Evolutionary conservation across 805 yeast genomes (phyloP).

Genomic region (Candida takata): DNA sequence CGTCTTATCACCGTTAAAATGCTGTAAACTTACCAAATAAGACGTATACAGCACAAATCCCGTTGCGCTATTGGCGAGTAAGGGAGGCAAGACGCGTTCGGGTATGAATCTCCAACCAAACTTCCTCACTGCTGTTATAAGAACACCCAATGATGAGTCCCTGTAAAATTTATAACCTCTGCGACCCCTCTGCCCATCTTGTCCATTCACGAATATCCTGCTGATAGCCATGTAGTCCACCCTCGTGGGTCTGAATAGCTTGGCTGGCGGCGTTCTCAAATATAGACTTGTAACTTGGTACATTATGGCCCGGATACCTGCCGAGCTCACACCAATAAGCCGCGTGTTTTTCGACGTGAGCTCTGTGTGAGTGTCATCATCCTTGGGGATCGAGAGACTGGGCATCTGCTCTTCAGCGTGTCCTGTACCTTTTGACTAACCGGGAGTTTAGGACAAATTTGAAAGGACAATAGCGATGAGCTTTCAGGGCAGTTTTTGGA

Average conservation of each 20-base stretch:
- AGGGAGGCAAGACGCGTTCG: conserved; percentile 72
- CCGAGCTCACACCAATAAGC: conserved; percentile 73
- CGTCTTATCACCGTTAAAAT: conserved; percentile 22
- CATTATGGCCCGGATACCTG: conserved; percentile 80
- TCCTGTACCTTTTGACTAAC: too few relatives aligned
- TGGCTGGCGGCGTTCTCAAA: conserved; percentile 70
- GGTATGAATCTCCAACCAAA: conserved; percentile 89
- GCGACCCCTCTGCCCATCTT: conserved; percentile 27
- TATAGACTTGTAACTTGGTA: conserved; percentile 74
- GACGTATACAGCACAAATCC: conserved; percentile 83
- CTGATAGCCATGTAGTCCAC: conserved; percentile 78
- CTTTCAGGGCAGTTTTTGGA: too few relatives aligned
- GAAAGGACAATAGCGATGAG: too few relatives aligned
- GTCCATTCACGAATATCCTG: conserved; percentile 42
- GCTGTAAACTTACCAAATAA: conserved; percentile 52
- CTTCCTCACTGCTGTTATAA: conserved; percentile 59
- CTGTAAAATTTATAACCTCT: conserved; percentile 40
- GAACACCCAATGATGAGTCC: conserved; percentile 73
- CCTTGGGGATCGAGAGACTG: too few relatives aligned
- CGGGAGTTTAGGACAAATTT: too few relatives aligned
- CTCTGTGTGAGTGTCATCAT: conserved; percentile 10
- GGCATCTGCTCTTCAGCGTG: too few relatives aligned
- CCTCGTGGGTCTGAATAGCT: conserved; percentile 83
- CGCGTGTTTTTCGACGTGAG: conserved; percentile 35
- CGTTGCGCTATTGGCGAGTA: conserved; percentile 82